Evolutionary conservation across 2,329 filamentous ascomycete species (phyloP), one percentile per base, ranked within the genome.

Genomic region (Cladophialophora exuberans): DNA sequence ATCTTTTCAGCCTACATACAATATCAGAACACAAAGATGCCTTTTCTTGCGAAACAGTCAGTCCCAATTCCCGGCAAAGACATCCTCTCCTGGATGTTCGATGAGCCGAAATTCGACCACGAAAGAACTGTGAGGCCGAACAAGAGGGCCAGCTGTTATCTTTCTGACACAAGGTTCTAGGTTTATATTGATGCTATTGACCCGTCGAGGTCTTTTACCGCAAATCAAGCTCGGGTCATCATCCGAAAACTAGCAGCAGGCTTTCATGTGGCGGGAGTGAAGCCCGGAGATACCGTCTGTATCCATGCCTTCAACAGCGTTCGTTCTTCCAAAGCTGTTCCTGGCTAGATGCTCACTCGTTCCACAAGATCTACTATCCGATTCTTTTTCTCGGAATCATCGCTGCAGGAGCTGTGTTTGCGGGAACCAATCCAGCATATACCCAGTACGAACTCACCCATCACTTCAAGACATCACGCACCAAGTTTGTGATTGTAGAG

Each of bases 231-330:
- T 38, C 39, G 39, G 6, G 13, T n/a, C 15, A 62, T 78, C 3
- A 70, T 82, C 26, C 73, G 76, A 15, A 73, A 77, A 55, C 67
- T 84, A 10, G 75, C 77, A 39, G 79, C 79, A 6, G 82, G 82
- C 0, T 72, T 84, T 47, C 48, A 41, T 4, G 56, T 53, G 4
- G 35, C 15, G 2, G 59, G 59, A 5, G 42, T 59, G n/a, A 33
- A 74, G 49, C 66, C 69, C 22, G 80, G 79, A 31, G 80, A 84
- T 56, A 79, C 76, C 55, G 76, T 84, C 6, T 78, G 77, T 42
- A 73, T 84, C 41, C 79, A 83, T 60, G 79, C 78, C 0, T 82
- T 83, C 69, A 84, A 84, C 68, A 75, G 70, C 39, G 52, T 56
- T 4, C 11, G 52, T 52, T 25, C 7, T 38, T 15, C 13, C 38